Base-by-base conservation (phyloP, 306 rosid species). In the Ammopiptanthus mongolicus region DNA sequence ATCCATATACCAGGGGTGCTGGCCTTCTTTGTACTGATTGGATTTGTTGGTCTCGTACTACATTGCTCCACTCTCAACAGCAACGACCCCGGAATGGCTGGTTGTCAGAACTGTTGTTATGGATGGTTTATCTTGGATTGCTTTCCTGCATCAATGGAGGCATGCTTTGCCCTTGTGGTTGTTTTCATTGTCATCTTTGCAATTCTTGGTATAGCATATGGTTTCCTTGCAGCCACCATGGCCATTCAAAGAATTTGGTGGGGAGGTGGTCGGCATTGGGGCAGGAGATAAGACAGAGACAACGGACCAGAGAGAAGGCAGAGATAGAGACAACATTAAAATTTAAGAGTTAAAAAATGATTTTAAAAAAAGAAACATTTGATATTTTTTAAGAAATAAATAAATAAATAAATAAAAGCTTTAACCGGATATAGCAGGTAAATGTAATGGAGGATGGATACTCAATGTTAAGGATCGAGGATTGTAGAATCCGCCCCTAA, bases 61-160 rank as follows among this genome's bases (percentile, higher is more conserved):
- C 99, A 96, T 75, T 96, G 98, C 86, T 87, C 99, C 48, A 80
- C 98, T 76, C 90, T 92, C 66, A 92, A 89, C 81, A 75, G 79
- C 84, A 90, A 87, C 37, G 99, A 96, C 71, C 97, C 99, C 15
- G 77, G 98, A 70, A 90, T 96, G 92, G 96, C 97, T 42, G 98
- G 99, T 44, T 96, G 98, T 88, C 99, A 96, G 75, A 96, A 96
- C 83, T 96, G 99, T 83, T 96, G 99, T 76, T 96, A 96, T 48
- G 99, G 99, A 15, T 96, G 98, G 98, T 98, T 98, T 73, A 90
- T 96, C 62, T 82, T 96, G 87, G 99, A 96, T 84, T 96, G 99
- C 87, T 96, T 96, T 77, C 99, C 99, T 6, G 99, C 97, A n/a
- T 96, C 99, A 29, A 90, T 96, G 99, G 99, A 96, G 81, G 99